Evolutionary conservation across 495 filamentous ascomycete genomes (phyloP).

Genomic region (Penicillium canariense): DNA sequence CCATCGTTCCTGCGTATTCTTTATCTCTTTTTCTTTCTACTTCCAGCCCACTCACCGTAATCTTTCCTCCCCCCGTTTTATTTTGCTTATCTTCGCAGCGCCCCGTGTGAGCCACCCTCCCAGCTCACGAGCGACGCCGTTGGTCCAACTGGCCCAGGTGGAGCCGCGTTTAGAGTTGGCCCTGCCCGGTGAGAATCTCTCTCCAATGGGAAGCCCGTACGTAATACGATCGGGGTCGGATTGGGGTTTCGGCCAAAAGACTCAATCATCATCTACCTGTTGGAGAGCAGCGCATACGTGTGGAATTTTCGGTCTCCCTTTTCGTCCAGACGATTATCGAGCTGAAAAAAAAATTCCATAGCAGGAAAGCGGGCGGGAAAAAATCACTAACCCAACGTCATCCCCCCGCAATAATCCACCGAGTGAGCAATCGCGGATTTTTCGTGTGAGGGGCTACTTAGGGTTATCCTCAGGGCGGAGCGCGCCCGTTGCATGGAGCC

Average conservation of each 20-base stretch:
- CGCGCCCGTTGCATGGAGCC: not conserved
- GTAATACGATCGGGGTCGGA: slow-evolving; percentile 25
- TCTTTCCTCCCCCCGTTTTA: not conserved
- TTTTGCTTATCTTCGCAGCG: not conserved
- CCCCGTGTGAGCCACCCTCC: not conserved
- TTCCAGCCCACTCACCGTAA: not conserved
- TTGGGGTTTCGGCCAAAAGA: slow-evolving; percentile 28
- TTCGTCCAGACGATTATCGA: not conserved
- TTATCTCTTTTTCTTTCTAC: not conserved
- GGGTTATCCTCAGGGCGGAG: not conserved
- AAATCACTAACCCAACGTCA: slow-evolving; percentile 18
- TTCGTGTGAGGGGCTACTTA: slow-evolving; percentile 9
- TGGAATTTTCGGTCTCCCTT: not conserved
- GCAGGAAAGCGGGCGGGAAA: not conserved
- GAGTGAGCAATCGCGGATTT: slow-evolving; percentile 2
- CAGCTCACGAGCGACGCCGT: not conserved
- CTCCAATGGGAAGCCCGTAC: slow-evolving; percentile 24
- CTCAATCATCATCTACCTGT: slow-evolving; percentile 22
- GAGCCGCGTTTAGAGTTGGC: slow-evolving; percentile 15
- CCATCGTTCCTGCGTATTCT: not conserved
- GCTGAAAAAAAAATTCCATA: not conserved
- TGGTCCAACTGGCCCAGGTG: slow-evolving; percentile 1
- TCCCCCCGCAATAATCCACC: slow-evolving; percentile 10
- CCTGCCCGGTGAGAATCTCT: slow-evolving; percentile 13
- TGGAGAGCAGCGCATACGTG: not conserved